Base-by-base conservation (phyloP, 108 stramenopile genomes). In the Asterionellopsis glacialis region DNA sequence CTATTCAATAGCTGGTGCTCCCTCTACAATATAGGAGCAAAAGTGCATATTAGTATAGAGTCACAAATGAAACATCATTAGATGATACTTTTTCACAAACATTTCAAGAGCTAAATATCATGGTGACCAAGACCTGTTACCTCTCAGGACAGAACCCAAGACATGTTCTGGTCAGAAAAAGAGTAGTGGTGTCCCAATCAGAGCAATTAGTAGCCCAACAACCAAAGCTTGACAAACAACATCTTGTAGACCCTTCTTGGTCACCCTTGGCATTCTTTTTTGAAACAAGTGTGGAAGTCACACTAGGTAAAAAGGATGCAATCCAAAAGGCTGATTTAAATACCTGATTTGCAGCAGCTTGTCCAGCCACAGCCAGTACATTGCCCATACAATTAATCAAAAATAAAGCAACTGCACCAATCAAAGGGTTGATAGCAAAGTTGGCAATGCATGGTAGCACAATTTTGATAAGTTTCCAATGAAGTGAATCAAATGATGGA, bases 381-480 rank as follows among this genome's bases (percentile, higher is more conserved):
- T 91, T 87, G n/a, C 88, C 84, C 94, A 95, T 87, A 0, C 87
- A 71, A 72, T 92, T 92, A 41, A 95, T 87, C 89, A 87, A 95
- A 61, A 95, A 93, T 44, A 91, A 55, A 54, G 93, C 94, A 7
- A 91, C 86, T 10, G 91, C 87, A 6, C 88, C 89, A 53, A 93
- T 79, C 25, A 95, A 47, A 0, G 94, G 94, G 64, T 77, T 76
- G 41, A 95, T 91, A 15, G 90, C 89, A 67, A 89, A 91, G 59
- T 95, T 95, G n/a, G 88, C 84, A 58, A 95, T 92, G 24, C 90
- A 87, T 9, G 94, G 94, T 50, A 95, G 53, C 6, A 87, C 74
- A 24, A 92, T 81, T 64, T 82, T 81, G 27, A 85, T 85, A 42
- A 95, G 74, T 49, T 73, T 70, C 57, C 63, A 63, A 59, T 95